phyloP scores from a whole-genome alignment of 768 basidiomycete genomes.

The Tricholoma terreum region DNA sequence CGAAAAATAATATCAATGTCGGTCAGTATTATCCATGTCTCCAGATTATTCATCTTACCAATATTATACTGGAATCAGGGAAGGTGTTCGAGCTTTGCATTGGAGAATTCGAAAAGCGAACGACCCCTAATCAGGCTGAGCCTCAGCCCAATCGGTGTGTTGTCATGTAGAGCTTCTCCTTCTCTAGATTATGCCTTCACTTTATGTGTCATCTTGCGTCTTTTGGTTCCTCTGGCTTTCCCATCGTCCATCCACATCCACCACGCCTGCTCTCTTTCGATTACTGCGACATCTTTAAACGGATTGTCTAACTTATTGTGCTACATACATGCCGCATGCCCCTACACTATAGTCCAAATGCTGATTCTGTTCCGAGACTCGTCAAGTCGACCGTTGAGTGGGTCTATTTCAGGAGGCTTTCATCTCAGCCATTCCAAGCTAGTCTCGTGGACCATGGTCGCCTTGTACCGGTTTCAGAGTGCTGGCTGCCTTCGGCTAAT shows the following conservation, averaged over 20 bases:
- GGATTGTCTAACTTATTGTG: no score
- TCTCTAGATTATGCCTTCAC: neutral
- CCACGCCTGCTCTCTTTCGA: no score
- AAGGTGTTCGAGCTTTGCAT: slow-evolving; percentile 85
- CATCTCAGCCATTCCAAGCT: no score
- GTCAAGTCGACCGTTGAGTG: no score
- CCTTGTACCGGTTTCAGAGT: no score
- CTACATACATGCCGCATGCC: no score
- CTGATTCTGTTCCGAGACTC: no score
- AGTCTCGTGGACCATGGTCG: no score
- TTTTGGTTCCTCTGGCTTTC: neutral
- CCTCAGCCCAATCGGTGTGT: slow-evolving; percentile 35
- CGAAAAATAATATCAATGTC: slow-evolving; percentile 83
- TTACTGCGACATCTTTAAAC: no score
- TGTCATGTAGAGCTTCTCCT: slow-evolving; percentile 32
- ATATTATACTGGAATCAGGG: slow-evolving; percentile 36
- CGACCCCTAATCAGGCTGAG: slow-evolving; percentile 47
- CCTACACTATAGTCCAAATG: no score
- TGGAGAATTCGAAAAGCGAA: slow-evolving; percentile 76
- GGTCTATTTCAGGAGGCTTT: no score
- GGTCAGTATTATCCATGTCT: slow-evolving; percentile 49
- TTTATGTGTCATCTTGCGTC: neutral
- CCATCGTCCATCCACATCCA: neutral
- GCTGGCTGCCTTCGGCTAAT: no score
- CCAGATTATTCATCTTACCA: neutral